phyloP scores from a whole-genome alignment of 2,329 filamentous ascomycete species.

The Fusarium buxicola region DNA sequence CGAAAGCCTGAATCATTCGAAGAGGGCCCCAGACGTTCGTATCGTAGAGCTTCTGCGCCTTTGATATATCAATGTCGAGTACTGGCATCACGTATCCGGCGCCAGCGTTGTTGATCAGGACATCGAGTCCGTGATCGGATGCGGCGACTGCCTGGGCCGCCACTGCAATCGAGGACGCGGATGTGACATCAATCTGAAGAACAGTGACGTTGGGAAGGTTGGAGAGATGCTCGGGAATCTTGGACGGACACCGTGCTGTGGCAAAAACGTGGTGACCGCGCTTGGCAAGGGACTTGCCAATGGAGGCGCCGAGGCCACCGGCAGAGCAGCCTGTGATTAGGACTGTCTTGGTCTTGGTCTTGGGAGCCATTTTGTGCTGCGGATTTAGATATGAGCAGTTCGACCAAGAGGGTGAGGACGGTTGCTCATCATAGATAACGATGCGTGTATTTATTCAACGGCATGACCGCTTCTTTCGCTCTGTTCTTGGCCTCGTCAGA shows the following conservation, averaged over 20 bases:
- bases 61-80: neutral
- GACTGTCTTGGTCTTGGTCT: too few species aligned
- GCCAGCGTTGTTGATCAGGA: slow-evolving; percentile 26
- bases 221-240: neutral
- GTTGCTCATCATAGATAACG: too few species aligned
- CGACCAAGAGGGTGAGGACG: too few species aligned
- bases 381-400: too few species aligned
- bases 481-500: too few species aligned
- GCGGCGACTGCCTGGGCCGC: slow-evolving; percentile 6
- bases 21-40: slow-evolving; percentile 56
- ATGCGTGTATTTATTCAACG: too few species aligned
- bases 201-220: neutral
- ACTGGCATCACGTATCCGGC: slow-evolving; percentile 13
- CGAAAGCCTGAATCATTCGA: slow-evolving; percentile 53
- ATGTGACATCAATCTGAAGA: slow-evolving; percentile 10
- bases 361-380: too few species aligned
- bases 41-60: slow-evolving; percentile 51
- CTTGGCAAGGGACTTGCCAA: neutral
- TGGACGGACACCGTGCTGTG: neutral
- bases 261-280: neutral
- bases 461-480: too few species aligned
- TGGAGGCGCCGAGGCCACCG: neutral
- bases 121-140: slow-evolving; percentile 27
- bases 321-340: neutral
- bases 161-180: slow-evolving; percentile 39